A percentile compares a stretch with the other conserved stretches of the same genome.
phyloP scores from a whole-genome alignment of 2,329 filamentous ascomycete species.

The Bipolaris oryzae region DNA sequence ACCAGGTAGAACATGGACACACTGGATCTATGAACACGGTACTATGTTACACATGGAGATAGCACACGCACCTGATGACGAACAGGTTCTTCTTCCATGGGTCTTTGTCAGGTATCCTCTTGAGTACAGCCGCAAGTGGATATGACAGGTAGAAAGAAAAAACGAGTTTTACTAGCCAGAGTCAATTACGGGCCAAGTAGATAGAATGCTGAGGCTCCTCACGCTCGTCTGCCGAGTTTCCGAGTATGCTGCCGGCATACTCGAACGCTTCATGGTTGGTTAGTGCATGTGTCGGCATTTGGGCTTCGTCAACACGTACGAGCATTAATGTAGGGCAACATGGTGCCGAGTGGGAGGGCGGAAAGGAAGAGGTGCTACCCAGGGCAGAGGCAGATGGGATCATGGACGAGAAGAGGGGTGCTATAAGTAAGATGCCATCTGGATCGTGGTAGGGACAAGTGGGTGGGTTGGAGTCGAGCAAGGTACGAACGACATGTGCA shows the following conservation, averaged over 20 bases:
- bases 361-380: background rate
- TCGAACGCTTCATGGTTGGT: constrained; percentile 60
- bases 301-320: constrained; percentile 53
- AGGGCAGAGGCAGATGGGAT: background rate
- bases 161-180: constrained; percentile 85
- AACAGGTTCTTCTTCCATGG: constrained; percentile 89
- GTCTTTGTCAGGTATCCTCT: constrained; percentile 83
- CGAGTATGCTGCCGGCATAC: constrained; percentile 62
- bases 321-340: constrained; percentile 69
- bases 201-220: constrained; percentile 30
- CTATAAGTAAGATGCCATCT: background rate
- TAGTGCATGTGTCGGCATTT: background rate
- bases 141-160: constrained; percentile 90
- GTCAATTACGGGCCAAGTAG: constrained; percentile 14
- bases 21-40: constrained; percentile 50
- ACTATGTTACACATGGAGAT: background rate
- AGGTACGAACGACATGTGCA: background rate
- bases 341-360: constrained; percentile 37
- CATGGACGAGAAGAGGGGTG: background rate
- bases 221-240: constrained; percentile 70
- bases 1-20: constrained; percentile 89
- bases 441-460: constrained; percentile 6
- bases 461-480: constrained; percentile 1
- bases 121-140: constrained; percentile 84
- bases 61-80: constrained; percentile 68